A percentile compares a stretch with the other conserved stretches of the same genome.
Evolutionary conservation across 331 rosid species (phyloP).

Genomic region (Prunus yedoensis): DNA sequence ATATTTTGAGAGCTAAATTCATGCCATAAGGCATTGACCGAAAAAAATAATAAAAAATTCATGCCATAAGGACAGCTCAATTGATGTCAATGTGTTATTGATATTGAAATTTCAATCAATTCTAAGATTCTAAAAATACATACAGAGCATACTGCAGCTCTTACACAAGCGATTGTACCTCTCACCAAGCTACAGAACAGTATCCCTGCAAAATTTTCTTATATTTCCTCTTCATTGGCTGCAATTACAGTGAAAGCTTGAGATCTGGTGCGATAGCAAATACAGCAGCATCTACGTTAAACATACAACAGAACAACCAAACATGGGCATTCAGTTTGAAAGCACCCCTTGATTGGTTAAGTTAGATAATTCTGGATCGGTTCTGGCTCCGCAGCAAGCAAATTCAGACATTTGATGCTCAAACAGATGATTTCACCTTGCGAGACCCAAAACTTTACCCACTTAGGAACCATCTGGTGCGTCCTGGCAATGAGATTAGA

Average conservation of each 20-base stretch:
- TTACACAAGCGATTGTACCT: slow-evolving; percentile 61
- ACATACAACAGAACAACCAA: slow-evolving; percentile 76
- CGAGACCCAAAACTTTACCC: slow-evolving; percentile 43
- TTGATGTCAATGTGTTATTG: slow-evolving; percentile 84
- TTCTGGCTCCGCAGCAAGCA: slow-evolving; percentile 47
- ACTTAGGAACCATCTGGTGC: slow-evolving; percentile 46
- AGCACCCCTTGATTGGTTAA: slow-evolving; percentile 48
- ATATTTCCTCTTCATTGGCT: slow-evolving; percentile 50
- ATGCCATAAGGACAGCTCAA: slow-evolving; percentile 38
- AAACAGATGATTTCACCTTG: slow-evolving; percentile 31
- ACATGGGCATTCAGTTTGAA: slow-evolving; percentile 44
- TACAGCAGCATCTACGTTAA: slow-evolving; percentile 62
- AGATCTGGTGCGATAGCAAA: slow-evolving; percentile 45
- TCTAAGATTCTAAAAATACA: slow-evolving; percentile 76
- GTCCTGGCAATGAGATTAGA: slow-evolving; percentile 37
- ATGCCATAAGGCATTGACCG: slow-evolving; percentile 20
- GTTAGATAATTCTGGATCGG: slow-evolving; percentile 51
- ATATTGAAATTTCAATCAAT: slow-evolving; percentile 84
- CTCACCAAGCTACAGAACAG: slow-evolving; percentile 63
- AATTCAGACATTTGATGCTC: slow-evolving; percentile 36
- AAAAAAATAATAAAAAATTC: slow-evolving; percentile 3
- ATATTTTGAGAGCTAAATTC: slow-evolving; percentile 19
- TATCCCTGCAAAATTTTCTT: slow-evolving; percentile 68
- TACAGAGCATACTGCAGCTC: slow-evolving; percentile 74
- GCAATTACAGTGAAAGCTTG: slow-evolving; percentile 44